These are phyloP conservation scores for Kodamaea anthophila DNA, from an alignment of 1,139 yeast genomes.

Conservation along the genomic window DNA sequence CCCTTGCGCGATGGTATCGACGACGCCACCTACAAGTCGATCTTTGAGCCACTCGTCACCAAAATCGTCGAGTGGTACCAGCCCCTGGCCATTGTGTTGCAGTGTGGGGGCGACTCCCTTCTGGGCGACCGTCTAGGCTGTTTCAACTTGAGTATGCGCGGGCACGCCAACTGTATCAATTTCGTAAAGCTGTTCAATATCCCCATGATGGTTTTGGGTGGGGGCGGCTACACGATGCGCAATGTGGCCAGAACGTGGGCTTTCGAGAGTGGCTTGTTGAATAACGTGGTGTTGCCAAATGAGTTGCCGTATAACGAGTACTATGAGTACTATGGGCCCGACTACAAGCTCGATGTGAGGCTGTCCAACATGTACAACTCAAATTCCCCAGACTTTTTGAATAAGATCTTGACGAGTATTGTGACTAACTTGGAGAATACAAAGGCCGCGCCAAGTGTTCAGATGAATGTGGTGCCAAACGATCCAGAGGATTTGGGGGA, in stretches of 20 bases:
- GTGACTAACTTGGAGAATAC: constrained; percentile 77
- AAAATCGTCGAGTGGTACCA: constrained; percentile 90
- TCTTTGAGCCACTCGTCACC: constrained; percentile 79
- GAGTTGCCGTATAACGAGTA: constrained; percentile 95
- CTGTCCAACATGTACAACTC: constrained; percentile 97
- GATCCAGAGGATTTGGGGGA: constrained; percentile 84
- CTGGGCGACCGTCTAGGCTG: constrained; percentile 91
- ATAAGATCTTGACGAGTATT: constrained; percentile 75
- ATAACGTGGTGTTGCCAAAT: constrained; percentile 68
- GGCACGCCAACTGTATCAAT: constrained; percentile 94
- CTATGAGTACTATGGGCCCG: constrained; percentile 96
- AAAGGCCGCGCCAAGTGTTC: constrained; percentile 93
- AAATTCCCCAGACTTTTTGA: constrained; percentile 86
- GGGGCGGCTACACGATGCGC: constrained; percentile 98
- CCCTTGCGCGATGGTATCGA: constrained; percentile 92
- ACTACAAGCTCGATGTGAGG: constrained; percentile 85
- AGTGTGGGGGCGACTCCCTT: constrained; percentile 89
- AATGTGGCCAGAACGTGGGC: constrained; percentile 97
- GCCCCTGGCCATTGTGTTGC: constrained; percentile 88
- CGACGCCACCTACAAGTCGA: constrained; percentile 77
- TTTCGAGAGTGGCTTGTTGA: constrained; percentile 83
- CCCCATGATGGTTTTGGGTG: constrained; percentile 91
- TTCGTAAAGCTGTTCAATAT: constrained; percentile 81
- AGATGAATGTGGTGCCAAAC: constrained; percentile 81
- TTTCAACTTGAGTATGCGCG: constrained; percentile 84